Evolutionary conservation across 768 basidiomycete species (phyloP), one percentile per base, ranked within the genome.

Genomic region (Lentinula aciculospora): DNA sequence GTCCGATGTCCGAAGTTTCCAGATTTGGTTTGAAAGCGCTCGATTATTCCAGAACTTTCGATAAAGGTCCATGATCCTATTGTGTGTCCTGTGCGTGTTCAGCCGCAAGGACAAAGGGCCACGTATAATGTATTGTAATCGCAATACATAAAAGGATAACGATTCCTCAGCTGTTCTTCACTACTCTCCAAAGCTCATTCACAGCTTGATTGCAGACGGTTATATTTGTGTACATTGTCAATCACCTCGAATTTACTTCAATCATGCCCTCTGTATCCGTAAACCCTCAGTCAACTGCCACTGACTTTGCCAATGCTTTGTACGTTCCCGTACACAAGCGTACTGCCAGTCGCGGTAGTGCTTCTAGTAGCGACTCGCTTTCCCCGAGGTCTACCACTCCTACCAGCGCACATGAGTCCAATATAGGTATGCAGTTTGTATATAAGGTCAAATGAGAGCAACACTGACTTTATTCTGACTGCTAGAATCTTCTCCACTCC

Each of bases 281-380:
- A 25, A 44, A 44, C 53, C 36, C 27, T 48, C 19, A 47, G 28
- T 2, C 21, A 34, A 36, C 27, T 25, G 19, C 55, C 25, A 12
- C 32, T 51, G 27, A 51, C n/a, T 15, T 13, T 5, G 39, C 29
- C 31, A 28, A 28, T n/a, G 34, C 56, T 17, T 23, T 57, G 56
- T 57, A 57, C 29, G 27, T 57, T 37, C 56, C 56, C 25, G 45
- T 57, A 15, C 56, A 57, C 44, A 57, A 48, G n/a, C 56, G 56
- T 37, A 25, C 32, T 44, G 15, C 23, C n/a, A 55, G 53, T 55
- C 53, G 53, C 21, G 29, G 40, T 19, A 19, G 23, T 19, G 17
- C 50, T 55, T 39, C 53, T 31, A 44, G 28, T 44, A 55, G 23
- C 13, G 32, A 34, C 32, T 34, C 32, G 32, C 32, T 34, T 7